Percentiles rank a stretch among this genome's conserved stretches.
These are phyloP conservation scores for Domatiomyces catenatus DNA, from an alignment of 2,329 filamentous ascomycete genomes.

Conservation along the genomic window DNA sequence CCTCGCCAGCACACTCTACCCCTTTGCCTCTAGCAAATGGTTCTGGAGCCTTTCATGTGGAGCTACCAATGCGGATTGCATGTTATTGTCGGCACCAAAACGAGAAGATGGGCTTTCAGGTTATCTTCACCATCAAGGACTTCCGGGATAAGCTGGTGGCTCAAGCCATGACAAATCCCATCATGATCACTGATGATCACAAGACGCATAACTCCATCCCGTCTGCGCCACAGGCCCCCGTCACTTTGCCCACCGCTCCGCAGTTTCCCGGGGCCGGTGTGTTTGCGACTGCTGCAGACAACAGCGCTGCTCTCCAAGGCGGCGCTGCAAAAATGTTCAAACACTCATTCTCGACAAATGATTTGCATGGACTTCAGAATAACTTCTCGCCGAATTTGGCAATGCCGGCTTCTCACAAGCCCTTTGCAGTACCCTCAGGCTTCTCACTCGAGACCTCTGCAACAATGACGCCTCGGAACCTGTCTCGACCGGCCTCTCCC, in stretches of 20 bases:
- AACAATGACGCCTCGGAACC: constrained; percentile 42
- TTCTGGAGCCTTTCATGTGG: constrained; percentile 56
- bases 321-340: constrained; percentile 23
- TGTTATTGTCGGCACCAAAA: constrained; percentile 94
- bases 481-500: constrained; percentile 63
- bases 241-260: constrained; percentile 22
- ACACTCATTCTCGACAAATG: constrained; percentile 45
- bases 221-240: constrained; percentile 20
- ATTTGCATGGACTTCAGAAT: constrained; percentile 45
- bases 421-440: constrained; percentile 26
- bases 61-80: constrained; percentile 85
- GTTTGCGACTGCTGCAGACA: constrained; percentile 20
- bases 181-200: constrained; percentile 97
- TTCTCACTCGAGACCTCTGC: constrained; percentile 28
- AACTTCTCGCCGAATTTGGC: constrained; percentile 32
- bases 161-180: constrained; percentile 71
- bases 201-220: constrained; percentile 55
- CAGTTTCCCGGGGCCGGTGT: constrained; percentile 30
- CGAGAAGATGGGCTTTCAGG: constrained; percentile 80
- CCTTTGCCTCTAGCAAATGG: constrained; percentile 20
- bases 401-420: constrained; percentile 20
- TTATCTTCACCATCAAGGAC: constrained; percentile 92
- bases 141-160: constrained; percentile 59
- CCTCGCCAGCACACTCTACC: constrained; percentile 22
- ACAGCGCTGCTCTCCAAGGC: background rate